These are phyloP conservation scores for Hordeum marinum DNA, from an alignment of 176 grass and related monocot species.

Conservation along the genomic window DNA sequence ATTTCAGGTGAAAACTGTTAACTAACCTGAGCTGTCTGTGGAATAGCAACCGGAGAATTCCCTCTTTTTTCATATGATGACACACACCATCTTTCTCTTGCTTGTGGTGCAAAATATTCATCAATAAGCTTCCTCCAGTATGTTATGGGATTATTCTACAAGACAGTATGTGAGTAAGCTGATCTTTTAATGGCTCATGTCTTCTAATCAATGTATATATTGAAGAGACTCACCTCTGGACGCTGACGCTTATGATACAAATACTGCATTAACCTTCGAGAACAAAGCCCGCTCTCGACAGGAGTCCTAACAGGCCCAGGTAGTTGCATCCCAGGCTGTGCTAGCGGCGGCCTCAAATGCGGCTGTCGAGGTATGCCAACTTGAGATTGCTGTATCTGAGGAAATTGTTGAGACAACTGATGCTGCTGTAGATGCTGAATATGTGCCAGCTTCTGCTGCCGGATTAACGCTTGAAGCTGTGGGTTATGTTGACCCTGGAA, in stretches of 20 bases:
- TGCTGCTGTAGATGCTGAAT: slow-evolving; percentile 70
- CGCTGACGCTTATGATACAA: slow-evolving; percentile 85
- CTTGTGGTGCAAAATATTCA: slow-evolving; percentile 81
- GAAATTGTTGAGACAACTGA: slow-evolving; percentile 61
- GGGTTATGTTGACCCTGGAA: slow-evolving; percentile 62
- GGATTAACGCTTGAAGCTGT: slow-evolving; percentile 73
- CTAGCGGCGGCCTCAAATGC: slow-evolving; percentile 55
- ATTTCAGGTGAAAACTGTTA: background rate
- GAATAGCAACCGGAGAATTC: slow-evolving; percentile 56
- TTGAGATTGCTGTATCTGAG: slow-evolving; percentile 62
- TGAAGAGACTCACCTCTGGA: slow-evolving; percentile 50
- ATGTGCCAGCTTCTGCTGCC: slow-evolving; percentile 75
- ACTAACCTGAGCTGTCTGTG: slow-evolving; percentile 64
- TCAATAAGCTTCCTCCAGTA: slow-evolving; percentile 95
- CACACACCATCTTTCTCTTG: slow-evolving; percentile 95
- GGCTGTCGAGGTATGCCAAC: slow-evolving; percentile 48
- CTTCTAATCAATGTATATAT: slow-evolving; percentile 13
- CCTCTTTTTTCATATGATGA: slow-evolving; percentile 87
- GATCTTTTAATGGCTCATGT: background rate
- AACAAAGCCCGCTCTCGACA: slow-evolving; percentile 70
- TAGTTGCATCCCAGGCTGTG: slow-evolving; percentile 57
- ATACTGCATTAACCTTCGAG: slow-evolving; percentile 88
- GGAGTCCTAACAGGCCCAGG: slow-evolving; percentile 50
- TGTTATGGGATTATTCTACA: slow-evolving; percentile 79
- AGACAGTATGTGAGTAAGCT: background rate